These are phyloP conservation scores for Discostella stelligeroides DNA, from an alignment of 108 stramenopile species.

Conservation along the genomic window DNA sequence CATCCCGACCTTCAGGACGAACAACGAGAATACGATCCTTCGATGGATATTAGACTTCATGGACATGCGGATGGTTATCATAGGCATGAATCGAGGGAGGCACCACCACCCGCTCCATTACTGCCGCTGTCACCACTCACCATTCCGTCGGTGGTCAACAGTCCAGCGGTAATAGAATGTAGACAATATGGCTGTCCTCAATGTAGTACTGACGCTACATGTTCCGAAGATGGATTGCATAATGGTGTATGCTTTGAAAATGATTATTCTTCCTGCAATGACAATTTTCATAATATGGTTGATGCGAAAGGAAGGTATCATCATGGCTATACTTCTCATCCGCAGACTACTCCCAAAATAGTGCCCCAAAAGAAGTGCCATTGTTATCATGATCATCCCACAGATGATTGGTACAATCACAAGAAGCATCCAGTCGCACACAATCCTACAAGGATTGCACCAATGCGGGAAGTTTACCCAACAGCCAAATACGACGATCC, in stretches of 20 bases:
- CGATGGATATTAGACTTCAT: no score
- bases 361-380: no score
- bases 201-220: background rate
- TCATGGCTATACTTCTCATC: no score
- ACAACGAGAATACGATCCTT: no score
- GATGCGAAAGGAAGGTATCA: background rate
- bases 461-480: slow-evolving; percentile 7
- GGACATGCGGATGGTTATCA: no score
- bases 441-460: background rate
- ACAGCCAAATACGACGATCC: background rate
- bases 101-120: no score
- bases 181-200: background rate
- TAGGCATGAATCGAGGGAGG: no score
- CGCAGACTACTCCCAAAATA: background rate
- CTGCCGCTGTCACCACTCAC: background rate
- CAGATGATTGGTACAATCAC: background rate
- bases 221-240: background rate
- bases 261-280: no score
- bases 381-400: slow-evolving; percentile 1
- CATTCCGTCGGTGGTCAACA: background rate
- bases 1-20: no score
- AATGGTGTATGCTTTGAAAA: no score
- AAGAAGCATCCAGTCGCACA: background rate
- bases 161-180: background rate
- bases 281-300: background rate